Conservation (phyloP, 805 yeast genomes). For the Candida endomychidarum region DNA sequence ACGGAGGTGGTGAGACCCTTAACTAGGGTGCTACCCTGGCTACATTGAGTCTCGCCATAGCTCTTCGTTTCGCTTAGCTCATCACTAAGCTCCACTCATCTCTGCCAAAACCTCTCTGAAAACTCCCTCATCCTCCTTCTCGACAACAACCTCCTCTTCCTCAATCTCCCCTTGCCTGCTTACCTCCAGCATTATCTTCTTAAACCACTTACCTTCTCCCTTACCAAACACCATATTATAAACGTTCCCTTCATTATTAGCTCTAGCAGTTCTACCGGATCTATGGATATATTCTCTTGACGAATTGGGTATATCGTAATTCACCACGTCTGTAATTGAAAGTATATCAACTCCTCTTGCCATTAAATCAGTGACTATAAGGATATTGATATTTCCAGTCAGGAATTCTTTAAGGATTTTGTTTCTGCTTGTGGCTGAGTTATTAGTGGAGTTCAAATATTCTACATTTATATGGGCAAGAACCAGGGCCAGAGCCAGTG, state of each 20-base stretch:
- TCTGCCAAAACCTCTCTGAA: slow-evolving; percentile 28
- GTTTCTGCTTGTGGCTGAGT: slow-evolving; percentile 48
- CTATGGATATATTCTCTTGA: slow-evolving; percentile 93
- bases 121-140: slow-evolving; percentile 18
- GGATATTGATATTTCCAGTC: slow-evolving; percentile 49
- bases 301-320: slow-evolving; percentile 88
- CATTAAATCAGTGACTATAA: slow-evolving; percentile 84
- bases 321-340: slow-evolving; percentile 70
- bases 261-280: slow-evolving; percentile 97
- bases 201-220: slow-evolving; percentile 72
- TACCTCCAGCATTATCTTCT: slow-evolving; percentile 49
- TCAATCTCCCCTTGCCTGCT: slow-evolving; percentile 31
- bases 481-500: too few species aligned
- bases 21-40: too few species aligned
- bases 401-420: slow-evolving; percentile 62
- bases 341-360: slow-evolving; percentile 92
- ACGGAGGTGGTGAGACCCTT: too few species aligned
- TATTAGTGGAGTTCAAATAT: slow-evolving; percentile 60
- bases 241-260: slow-evolving; percentile 75
- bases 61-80: background rate
- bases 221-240: slow-evolving; percentile 71
- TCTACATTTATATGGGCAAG: slow-evolving; percentile 25
- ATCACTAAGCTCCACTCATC: background rate
- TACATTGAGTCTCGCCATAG: too few species aligned
- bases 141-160: slow-evolving; percentile 22